Percentiles rank a stretch among this genome's conserved stretches.
Evolutionary conservation across 306 rosid species (phyloP).

Genomic region (Oemleria cerasiformis): DNA sequence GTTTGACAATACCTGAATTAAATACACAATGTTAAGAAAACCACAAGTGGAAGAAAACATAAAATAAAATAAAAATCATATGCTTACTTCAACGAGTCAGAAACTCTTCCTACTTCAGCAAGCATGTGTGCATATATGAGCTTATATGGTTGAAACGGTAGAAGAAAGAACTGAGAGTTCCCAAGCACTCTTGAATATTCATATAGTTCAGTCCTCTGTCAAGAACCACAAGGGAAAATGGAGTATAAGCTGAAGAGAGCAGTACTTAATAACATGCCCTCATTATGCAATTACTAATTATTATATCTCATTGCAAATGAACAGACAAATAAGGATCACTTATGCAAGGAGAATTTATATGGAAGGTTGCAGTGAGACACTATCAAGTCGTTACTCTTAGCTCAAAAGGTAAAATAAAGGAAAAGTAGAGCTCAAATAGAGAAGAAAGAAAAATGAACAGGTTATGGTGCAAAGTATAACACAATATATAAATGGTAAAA

Average conservation of each 20-base stretch:
- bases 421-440: neutral
- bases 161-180: constrained; percentile 85
- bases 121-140: constrained; percentile 89
- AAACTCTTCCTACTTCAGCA: constrained; percentile 89
- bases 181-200: constrained; percentile 93
- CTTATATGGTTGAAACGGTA: constrained; percentile 89
- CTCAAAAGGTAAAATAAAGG: neutral
- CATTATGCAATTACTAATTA: neutral
- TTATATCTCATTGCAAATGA: neutral
- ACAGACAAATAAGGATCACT: neutral
- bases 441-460: neutral
- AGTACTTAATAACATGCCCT: neutral
- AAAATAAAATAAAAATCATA: constrained; percentile 14
- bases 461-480: neutral
- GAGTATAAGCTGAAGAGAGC: constrained; percentile 17
- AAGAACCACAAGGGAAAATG: constrained; percentile 28
- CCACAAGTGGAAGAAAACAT: constrained; percentile 4
- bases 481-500: no score
- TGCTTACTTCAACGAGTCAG: constrained; percentile 89
- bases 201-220: constrained; percentile 88
- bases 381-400: neutral
- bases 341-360: neutral
- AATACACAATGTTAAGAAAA: constrained; percentile 14
- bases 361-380: neutral
- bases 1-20: constrained; percentile 80